A percentile compares a stretch with the other conserved stretches of the same genome.
These are phyloP conservation scores for Macrocybe gigantea DNA, from an alignment of 768 basidiomycete species.

Conservation along the genomic window DNA sequence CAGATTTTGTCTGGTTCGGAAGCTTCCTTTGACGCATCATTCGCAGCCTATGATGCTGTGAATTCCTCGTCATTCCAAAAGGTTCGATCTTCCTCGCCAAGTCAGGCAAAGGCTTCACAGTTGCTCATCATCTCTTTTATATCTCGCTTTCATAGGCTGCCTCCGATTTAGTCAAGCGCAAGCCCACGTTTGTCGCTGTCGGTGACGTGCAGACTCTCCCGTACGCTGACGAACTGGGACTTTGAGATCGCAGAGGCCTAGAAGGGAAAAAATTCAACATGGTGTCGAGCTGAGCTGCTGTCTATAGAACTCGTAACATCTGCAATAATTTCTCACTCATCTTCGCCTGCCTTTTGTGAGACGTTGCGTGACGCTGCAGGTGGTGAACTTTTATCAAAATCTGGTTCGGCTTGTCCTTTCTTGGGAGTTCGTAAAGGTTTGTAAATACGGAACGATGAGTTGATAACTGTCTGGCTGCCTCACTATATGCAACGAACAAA, in stretches of 20 bases:
- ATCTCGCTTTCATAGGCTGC: conserved; percentile 40
- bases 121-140: background rate
- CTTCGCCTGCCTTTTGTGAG: conserved; percentile 6
- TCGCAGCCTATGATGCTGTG: conserved; percentile 68
- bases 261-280: conserved; percentile 5
- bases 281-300: conserved; percentile 6
- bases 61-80: conserved; percentile 62
- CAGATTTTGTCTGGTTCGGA: conserved; percentile 57
- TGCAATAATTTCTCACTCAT: background rate
- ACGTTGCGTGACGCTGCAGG: conserved; percentile 8
- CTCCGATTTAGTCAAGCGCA: conserved; percentile 58
- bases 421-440: too few relatives aligned
- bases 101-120: background rate
- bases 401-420: too few relatives aligned
- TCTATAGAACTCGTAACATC: conserved; percentile 12
- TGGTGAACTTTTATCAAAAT: conserved; percentile 4
- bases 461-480: too few relatives aligned
- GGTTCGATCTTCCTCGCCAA: conserved; percentile 32
- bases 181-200: conserved; percentile 85
- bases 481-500: too few relatives aligned
- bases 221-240: conserved; percentile 77
- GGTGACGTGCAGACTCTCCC: conserved; percentile 77
- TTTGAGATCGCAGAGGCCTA: conserved; percentile 32
- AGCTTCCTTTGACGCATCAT: conserved; percentile 51
- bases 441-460: too few relatives aligned